phyloP scores from a whole-genome alignment of 2,329 filamentous ascomycete species.

The Chalaropsis thielavioides region DNA sequence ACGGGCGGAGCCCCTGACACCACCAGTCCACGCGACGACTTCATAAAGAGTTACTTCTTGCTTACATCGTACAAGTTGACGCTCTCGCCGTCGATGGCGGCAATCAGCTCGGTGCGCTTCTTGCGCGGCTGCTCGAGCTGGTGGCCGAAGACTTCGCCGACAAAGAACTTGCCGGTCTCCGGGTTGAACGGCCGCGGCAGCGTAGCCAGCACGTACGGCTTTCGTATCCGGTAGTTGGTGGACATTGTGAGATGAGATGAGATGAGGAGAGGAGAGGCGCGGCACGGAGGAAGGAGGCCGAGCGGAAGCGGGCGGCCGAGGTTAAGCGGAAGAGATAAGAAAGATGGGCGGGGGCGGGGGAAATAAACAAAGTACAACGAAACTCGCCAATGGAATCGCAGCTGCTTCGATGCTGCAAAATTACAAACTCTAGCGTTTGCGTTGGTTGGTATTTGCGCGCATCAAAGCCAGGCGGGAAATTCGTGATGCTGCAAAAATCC shows the following conservation, averaged over 20 bases:
- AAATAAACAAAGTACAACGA: not conserved
- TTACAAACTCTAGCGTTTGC: not conserved
- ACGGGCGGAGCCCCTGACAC: not conserved
- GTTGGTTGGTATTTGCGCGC: not conserved
- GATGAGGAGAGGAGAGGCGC: conserved; percentile 12
- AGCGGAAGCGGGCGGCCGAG: not conserved
- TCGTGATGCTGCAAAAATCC: not conserved
- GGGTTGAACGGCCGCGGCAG: conserved; percentile 44
- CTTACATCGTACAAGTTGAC: conserved; percentile 52
- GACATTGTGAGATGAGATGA: conserved; percentile 31
- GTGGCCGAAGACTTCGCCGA: conserved; percentile 47
- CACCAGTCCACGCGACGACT: not conserved
- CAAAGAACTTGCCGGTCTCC: conserved; percentile 34
- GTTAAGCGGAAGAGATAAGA: not conserved
- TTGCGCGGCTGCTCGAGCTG: conserved; percentile 43
- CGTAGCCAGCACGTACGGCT: conserved; percentile 47
- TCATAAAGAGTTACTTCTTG: too few relatives aligned
- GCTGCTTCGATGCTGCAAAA: not conserved
- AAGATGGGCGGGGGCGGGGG: not conserved
- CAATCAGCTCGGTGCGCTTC: conserved; percentile 47
- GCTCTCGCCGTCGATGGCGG: conserved; percentile 51
- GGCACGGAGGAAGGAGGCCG: not conserved
- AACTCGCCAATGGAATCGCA: not conserved
- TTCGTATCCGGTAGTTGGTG: conserved; percentile 46
- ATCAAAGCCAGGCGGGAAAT: not conserved